These are phyloP conservation scores for Sisymbrium irio DNA, from an alignment of 345 rosid species.

Conservation along the genomic window DNA sequence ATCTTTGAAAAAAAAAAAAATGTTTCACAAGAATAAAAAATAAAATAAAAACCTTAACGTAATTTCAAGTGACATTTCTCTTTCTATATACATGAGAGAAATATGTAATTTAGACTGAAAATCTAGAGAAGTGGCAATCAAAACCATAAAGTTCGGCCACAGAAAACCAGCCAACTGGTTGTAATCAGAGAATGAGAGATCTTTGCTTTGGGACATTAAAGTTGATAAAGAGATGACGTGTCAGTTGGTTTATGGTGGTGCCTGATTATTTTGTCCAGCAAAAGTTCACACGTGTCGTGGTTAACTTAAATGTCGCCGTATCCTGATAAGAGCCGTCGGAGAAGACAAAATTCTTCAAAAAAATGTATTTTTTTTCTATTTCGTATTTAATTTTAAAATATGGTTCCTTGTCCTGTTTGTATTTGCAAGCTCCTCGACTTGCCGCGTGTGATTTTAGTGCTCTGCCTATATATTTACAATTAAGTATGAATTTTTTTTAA, in stretches of 20 bases:
- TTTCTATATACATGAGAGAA: background rate
- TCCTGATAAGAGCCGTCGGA: constrained; percentile 23
- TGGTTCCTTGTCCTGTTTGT: constrained; percentile 20
- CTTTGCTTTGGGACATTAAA: constrained; percentile 18
- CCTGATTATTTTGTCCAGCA: background rate
- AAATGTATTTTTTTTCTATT: background rate
- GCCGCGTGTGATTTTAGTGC: constrained; percentile 24
- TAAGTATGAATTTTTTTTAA: background rate
- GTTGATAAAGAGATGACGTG: constrained; percentile 28
- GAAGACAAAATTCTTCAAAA: constrained; percentile 19
- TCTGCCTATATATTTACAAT: background rate
- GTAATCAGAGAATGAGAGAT: constrained; percentile 2
- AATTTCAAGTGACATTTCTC: background rate
- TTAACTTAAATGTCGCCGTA: constrained; percentile 22
- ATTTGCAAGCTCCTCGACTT: constrained; percentile 23
- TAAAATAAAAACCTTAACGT: background rate
- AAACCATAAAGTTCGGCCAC: constrained; percentile 17
- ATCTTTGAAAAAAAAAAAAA: background rate
- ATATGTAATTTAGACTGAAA: background rate
- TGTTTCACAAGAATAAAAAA: background rate
- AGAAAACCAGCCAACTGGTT: constrained; percentile 14
- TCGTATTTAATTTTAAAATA: background rate
- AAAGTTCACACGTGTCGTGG: constrained; percentile 26
- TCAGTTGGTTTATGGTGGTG: constrained; percentile 18
- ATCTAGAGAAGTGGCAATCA: background rate